A percentile compares a stretch with the other conserved stretches of the same genome.
These are phyloP conservation scores for Neurospora crassa DNA, from an alignment of 2,329 filamentous ascomycete species.

Conservation along the genomic window DNA sequence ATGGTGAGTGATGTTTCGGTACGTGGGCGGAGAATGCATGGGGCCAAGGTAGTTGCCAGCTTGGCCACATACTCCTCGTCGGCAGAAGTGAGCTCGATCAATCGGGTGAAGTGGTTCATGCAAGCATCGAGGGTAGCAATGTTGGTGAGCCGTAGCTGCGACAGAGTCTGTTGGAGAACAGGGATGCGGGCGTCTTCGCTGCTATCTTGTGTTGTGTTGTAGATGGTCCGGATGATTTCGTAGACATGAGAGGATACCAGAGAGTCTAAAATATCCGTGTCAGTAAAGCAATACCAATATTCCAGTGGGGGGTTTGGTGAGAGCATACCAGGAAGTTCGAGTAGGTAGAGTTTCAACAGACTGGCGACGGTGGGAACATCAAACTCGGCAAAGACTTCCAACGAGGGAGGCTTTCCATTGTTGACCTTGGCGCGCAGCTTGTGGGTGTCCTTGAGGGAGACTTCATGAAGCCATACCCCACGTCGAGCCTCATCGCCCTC, in stretches of 20 bases:
- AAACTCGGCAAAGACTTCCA: slow-evolving; percentile 73
- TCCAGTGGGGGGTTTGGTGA: not conserved
- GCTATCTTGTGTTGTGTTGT: slow-evolving; percentile 68
- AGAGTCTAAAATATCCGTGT: slow-evolving; percentile 55
- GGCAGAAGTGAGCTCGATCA: slow-evolving; percentile 93
- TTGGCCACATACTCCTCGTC: slow-evolving; percentile 75
- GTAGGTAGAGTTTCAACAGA: slow-evolving; percentile 84
- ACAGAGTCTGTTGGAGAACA: slow-evolving; percentile 90
- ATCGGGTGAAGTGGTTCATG: slow-evolving; percentile 93
- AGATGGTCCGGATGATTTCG: slow-evolving; percentile 97
- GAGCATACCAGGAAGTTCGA: slow-evolving; percentile 82
- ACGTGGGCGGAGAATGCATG: slow-evolving; percentile 81
- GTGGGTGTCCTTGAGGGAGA: slow-evolving; percentile 76
- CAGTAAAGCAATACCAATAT: slow-evolving; percentile 12
- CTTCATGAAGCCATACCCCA: slow-evolving; percentile 89
- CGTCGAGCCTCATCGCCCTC: slow-evolving; percentile 91
- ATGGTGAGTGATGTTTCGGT: slow-evolving; percentile 83
- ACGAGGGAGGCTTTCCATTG: slow-evolving; percentile 69
- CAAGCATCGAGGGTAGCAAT: slow-evolving; percentile 98
- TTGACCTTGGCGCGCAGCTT: slow-evolving; percentile 76
- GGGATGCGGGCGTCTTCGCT: slow-evolving; percentile 73
- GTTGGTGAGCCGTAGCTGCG: slow-evolving; percentile 88
- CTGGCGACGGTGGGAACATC: slow-evolving; percentile 92
- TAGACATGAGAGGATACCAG: slow-evolving; percentile 96
- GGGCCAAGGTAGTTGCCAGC: slow-evolving; percentile 66